Evolutionary conservation across 257 asterid species (phyloP), one percentile per base, ranked within the genome.

Genomic region (Solanum rostratum): DNA sequence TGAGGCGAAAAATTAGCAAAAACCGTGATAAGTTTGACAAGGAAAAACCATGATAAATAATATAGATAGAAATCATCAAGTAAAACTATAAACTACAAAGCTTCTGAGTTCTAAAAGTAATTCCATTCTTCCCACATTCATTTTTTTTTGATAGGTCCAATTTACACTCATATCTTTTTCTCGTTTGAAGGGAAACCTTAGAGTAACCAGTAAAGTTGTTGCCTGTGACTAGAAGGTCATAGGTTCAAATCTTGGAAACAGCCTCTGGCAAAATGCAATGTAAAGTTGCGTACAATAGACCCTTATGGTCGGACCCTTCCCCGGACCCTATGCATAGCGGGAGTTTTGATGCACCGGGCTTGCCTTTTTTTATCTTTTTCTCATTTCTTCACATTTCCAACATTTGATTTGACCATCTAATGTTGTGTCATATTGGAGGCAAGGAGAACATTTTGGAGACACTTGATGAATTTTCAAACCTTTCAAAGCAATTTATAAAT

Each of bases 1-100:
- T 97, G 98, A 85, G 87, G 78, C 76, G 54, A 86, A 87, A 87
- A 87, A 49, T 76, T 63, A 20, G 41, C 30, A 80, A 65, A 82
- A 57, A 37, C 18, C 27, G 3, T 78, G 27, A 29, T 50, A 76
- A 76, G 81, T 10, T 76, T 50, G 82, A 18, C 20, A 49, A 76
- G 45, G 53, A 15, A 85, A 88, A 87, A 74, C 63, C 81, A 82
- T 53, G 83, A 84, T 68, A 83, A 46, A 89, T 89, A 86, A 89
- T 80, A 82, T 62, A 80, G 41, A 54, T 68, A 76, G 62, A 76
- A 49, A 50, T 76, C n/a, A 79, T 30, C 82, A 85, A 50, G 39
- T 79, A 82, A 57, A 71, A 85, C 84, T 63, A 57, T 84, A 22
- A 84, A 33, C 84, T 62, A 80, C 82, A 84, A 88, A 91, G 85